These are phyloP conservation scores for Lentinula aciculospora DNA, from an alignment of 768 basidiomycete species.

Conservation along the genomic window DNA sequence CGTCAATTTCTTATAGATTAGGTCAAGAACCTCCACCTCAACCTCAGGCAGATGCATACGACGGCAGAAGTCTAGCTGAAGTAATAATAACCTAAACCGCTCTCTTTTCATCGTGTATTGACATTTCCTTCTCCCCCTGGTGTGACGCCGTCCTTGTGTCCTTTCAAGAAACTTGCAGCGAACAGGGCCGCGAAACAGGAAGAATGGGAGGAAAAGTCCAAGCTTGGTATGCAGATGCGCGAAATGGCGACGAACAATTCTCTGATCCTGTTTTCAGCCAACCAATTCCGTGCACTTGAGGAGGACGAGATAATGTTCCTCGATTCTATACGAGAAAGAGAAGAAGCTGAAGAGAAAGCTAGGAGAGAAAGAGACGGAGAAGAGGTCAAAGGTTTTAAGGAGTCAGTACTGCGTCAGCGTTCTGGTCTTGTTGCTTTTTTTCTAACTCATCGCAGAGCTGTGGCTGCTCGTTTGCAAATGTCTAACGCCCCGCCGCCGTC, in stretches of 20 bases:
- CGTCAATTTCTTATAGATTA: conserved; percentile 36
- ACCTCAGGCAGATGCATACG: conserved; percentile 71
- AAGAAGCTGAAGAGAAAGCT: conserved; percentile 70
- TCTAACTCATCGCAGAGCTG: conserved; percentile 36
- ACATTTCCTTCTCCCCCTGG: conserved; percentile 38
- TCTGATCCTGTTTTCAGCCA: conserved; percentile 39
- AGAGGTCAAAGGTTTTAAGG: conserved; percentile 73
- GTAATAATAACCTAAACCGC: conserved; percentile 45
- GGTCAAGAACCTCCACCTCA: conserved; percentile 82
- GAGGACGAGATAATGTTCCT: conserved; percentile 90
- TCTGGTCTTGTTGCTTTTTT: conserved; percentile 1
- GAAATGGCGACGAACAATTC: not conserved
- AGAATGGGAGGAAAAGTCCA: conserved; percentile 90
- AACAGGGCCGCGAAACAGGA: conserved; percentile 91
- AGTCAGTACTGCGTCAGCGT: conserved; percentile 38
- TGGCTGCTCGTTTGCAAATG: conserved; percentile 61
- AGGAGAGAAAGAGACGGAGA: conserved; percentile 73
- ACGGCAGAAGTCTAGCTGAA: conserved; percentile 86
- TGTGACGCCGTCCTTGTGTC: conserved; percentile 19
- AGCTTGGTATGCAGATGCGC: conserved; percentile 37
- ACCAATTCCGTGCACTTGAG: conserved; percentile 85
- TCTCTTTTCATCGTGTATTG: conserved; percentile 29
- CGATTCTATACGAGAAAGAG: conserved; percentile 73
- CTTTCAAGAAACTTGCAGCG: conserved; percentile 74
- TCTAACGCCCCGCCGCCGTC: conserved; percentile 17